Evolutionary conservation across 1,139 yeast species (phyloP).

Genomic region (Zygosaccharomyces sapae): DNA sequence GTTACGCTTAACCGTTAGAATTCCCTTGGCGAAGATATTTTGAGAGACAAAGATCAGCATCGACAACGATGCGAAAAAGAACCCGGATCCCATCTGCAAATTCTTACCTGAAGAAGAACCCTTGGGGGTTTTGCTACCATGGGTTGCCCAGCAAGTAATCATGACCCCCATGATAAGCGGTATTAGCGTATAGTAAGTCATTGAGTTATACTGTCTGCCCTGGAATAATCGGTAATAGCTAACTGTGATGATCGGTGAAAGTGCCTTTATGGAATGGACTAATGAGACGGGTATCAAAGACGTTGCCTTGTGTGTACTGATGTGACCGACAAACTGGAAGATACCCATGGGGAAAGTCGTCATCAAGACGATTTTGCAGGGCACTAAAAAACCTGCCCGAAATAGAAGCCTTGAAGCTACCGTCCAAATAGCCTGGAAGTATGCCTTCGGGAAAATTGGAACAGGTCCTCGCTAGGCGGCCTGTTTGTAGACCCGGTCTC

Average conservation of each 20-base stretch:
- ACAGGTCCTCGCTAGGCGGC: slow-evolving; percentile 17
- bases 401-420: slow-evolving; percentile 32
- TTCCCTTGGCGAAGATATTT: slow-evolving; percentile 83
- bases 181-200: slow-evolving; percentile 70
- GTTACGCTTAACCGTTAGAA: slow-evolving; percentile 51
- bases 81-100: slow-evolving; percentile 53
- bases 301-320: slow-evolving; percentile 85
- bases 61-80: slow-evolving; percentile 73
- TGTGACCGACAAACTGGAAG: slow-evolving; percentile 87
- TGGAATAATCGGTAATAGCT: slow-evolving; percentile 63
- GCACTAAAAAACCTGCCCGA: slow-evolving; percentile 29
- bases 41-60: slow-evolving; percentile 90
- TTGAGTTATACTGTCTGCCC: slow-evolving; percentile 50
- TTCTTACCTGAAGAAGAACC: slow-evolving; percentile 36
- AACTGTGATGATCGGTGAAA: slow-evolving; percentile 87
- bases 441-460: slow-evolving; percentile 54
- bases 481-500: slow-evolving; percentile 17
- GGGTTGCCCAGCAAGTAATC: slow-evolving; percentile 56
- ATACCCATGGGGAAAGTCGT: slow-evolving; percentile 90
- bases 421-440: slow-evolving; percentile 43
- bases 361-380: slow-evolving; percentile 41
- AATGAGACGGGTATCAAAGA: slow-evolving; percentile 82
- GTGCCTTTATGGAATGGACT: slow-evolving; percentile 87
- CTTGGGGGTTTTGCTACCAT: slow-evolving; percentile 27
- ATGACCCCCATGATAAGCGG: slow-evolving; percentile 83